A percentile compares a stretch with the other conserved stretches of the same genome.
These are phyloP conservation scores for Nicotiana tabacum DNA, from an alignment of 257 asterid genomes.

Conservation along the genomic window DNA sequence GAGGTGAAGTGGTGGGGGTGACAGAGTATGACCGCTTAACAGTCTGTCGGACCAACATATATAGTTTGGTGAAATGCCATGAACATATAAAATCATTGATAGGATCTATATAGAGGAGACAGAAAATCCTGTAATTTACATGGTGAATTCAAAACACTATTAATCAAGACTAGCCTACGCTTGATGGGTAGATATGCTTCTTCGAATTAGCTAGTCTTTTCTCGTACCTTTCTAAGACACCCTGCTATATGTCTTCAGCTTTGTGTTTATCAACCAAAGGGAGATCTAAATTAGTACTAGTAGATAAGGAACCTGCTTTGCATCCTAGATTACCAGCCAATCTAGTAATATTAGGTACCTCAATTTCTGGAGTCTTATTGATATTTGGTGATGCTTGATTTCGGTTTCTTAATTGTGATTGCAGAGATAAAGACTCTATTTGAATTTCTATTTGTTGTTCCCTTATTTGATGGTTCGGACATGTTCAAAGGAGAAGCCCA, in stretches of 20 bases:
- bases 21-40: not conserved
- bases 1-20: not conserved
- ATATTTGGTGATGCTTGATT: not conserved
- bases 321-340: not conserved
- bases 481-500: too few relatives aligned
- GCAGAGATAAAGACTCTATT: not conserved
- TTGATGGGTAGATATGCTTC: not conserved
- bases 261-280: not conserved
- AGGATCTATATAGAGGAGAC: not conserved
- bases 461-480: not conserved
- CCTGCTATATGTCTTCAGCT: not conserved
- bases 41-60: not conserved
- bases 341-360: not conserved
- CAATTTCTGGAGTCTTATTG: not conserved
- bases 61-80: not conserved
- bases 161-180: not conserved
- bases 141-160: not conserved
- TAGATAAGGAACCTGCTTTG: not conserved
- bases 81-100: not conserved
- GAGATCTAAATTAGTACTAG: not conserved
- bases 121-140: not conserved
- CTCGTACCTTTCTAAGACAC: not conserved
- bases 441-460: not conserved
- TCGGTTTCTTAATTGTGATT: not conserved
- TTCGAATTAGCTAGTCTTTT: not conserved